phyloP scores from a whole-genome alignment of 2,329 filamentous ascomycete genomes.

The Clonostachys rosea region DNA sequence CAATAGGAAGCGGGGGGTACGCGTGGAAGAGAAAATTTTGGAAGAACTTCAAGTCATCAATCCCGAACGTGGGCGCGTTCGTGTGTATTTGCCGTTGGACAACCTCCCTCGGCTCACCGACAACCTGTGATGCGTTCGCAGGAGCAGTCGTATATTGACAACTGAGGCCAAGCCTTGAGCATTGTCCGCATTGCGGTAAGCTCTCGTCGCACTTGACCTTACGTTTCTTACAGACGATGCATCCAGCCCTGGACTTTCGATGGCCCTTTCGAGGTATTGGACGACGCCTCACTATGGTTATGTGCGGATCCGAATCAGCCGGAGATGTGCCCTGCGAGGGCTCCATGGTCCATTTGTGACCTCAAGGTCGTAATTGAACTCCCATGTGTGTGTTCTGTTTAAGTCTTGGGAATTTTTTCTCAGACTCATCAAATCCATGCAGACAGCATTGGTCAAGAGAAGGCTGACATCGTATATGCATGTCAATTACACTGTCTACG shows the following conservation, averaged over 20 bases:
- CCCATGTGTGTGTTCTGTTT: too few species aligned
- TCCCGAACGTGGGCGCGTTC: conserved; percentile 19
- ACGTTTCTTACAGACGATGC: conserved; percentile 21
- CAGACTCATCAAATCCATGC: too few species aligned
- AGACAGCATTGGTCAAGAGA: too few species aligned
- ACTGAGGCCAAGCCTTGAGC: conserved; percentile 22
- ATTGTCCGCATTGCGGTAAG: conserved; percentile 25
- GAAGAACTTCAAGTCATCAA: conserved; percentile 44
- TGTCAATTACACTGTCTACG: too few species aligned
- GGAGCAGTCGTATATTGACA: conserved; percentile 22
- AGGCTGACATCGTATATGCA: too few species aligned
- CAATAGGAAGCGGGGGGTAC: conserved; percentile 30
- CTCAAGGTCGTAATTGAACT: too few species aligned
- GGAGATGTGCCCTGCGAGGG: too few species aligned
- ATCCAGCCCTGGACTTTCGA: conserved; percentile 24
- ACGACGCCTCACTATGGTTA: conserved; percentile 10
- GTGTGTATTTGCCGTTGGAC: too few species aligned
- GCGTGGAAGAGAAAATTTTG: conserved; percentile 44
- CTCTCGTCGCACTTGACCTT: conserved; percentile 40
- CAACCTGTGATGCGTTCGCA: background rate
- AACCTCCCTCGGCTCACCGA: background rate
- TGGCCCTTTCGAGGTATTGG: conserved; percentile 26
- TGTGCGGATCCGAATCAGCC: background rate
- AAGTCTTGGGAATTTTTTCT: too few species aligned
- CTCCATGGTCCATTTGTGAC: too few species aligned